Percentiles rank a stretch among this genome's conserved stretches.
Conservation (phyloP, 2,329 filamentous ascomycete genomes). For the Paecilomyces formosus region DNA sequence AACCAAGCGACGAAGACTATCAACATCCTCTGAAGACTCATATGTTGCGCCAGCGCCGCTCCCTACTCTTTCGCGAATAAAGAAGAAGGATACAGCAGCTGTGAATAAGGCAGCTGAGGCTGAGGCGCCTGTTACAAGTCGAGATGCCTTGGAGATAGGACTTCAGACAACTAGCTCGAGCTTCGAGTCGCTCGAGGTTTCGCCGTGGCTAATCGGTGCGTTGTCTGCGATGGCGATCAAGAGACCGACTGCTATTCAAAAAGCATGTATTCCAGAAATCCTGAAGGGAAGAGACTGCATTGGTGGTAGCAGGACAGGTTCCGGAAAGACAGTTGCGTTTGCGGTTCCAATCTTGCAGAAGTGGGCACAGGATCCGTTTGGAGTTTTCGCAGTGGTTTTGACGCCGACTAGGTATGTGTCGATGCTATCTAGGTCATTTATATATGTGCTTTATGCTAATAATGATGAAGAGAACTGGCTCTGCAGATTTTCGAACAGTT, state of each 20-base stretch:
- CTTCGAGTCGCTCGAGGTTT: constrained; percentile 66
- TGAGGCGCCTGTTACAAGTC: constrained; percentile 31
- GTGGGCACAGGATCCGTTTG: constrained; percentile 86
- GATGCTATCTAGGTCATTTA: background rate
- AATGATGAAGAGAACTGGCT: constrained; percentile 63
- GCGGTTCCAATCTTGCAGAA: constrained; percentile 88
- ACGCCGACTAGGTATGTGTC: constrained; percentile 66
- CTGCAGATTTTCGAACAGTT: constrained; percentile 96
- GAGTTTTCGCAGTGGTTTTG: constrained; percentile 81
- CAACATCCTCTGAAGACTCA: constrained; percentile 27
- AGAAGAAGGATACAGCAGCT: constrained; percentile 26
- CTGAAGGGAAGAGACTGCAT: constrained; percentile 88
- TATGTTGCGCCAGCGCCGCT: constrained; percentile 27
- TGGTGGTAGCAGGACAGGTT: constrained; percentile 88
- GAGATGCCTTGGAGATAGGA: constrained; percentile 33
- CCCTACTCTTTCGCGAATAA: constrained; percentile 34
- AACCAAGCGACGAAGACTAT: constrained; percentile 32
- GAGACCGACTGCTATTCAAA: constrained; percentile 86
- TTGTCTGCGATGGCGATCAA: constrained; percentile 72
- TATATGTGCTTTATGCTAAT: background rate
- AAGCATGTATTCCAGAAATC: constrained; percentile 86
- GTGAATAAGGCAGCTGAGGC: constrained; percentile 9
- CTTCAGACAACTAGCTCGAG: constrained; percentile 43
- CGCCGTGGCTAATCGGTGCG: constrained; percentile 82
- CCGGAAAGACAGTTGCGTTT: constrained; percentile 95